These are phyloP conservation scores for Chalciporus piperatoides DNA, from an alignment of 1,284 basidiomycete genomes.

Conservation along the genomic window DNA sequence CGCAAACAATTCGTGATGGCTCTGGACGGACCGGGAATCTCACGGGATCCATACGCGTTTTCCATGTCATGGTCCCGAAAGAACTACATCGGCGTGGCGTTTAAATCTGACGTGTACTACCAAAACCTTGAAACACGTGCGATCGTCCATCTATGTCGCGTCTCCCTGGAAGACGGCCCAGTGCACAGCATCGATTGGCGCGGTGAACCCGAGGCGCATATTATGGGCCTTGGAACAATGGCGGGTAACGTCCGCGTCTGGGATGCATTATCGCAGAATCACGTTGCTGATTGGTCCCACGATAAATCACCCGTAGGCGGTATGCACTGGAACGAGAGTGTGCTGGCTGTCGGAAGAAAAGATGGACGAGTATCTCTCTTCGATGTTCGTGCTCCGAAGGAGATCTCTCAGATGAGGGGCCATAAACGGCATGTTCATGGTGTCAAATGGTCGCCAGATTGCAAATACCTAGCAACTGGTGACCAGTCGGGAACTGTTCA, in stretches of 20 bases:
- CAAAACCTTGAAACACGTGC: slow-evolving; percentile 45
- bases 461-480: slow-evolving; percentile 40
- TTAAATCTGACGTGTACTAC: slow-evolving; percentile 45
- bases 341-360: slow-evolving; percentile 41
- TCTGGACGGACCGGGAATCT: slow-evolving; percentile 48
- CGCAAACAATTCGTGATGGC: slow-evolving; percentile 47
- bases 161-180: slow-evolving; percentile 26
- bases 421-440: slow-evolving; percentile 44
- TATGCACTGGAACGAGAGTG: slow-evolving; percentile 39
- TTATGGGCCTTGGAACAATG: slow-evolving; percentile 40
- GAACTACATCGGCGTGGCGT: slow-evolving; percentile 48
- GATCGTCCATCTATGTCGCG: slow-evolving; percentile 41
- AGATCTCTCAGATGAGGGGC: slow-evolving; percentile 29
- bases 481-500: slow-evolving; percentile 42
- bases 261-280: slow-evolving; percentile 35
- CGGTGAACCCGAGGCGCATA: slow-evolving; percentile 25
- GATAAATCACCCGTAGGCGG: slow-evolving; percentile 37
- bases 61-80: slow-evolving; percentile 45
- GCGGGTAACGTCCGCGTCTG: slow-evolving; percentile 40
- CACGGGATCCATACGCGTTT: slow-evolving; percentile 43
- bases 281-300: slow-evolving; percentile 36
- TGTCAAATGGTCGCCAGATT: slow-evolving; percentile 44
- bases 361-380: slow-evolving; percentile 39
- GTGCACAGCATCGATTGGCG: slow-evolving; percentile 42
- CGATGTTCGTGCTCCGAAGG: slow-evolving; percentile 35